These are phyloP conservation scores for Nicotiana tabacum DNA, from an alignment of 257 asterid species.

Conservation along the genomic window DNA sequence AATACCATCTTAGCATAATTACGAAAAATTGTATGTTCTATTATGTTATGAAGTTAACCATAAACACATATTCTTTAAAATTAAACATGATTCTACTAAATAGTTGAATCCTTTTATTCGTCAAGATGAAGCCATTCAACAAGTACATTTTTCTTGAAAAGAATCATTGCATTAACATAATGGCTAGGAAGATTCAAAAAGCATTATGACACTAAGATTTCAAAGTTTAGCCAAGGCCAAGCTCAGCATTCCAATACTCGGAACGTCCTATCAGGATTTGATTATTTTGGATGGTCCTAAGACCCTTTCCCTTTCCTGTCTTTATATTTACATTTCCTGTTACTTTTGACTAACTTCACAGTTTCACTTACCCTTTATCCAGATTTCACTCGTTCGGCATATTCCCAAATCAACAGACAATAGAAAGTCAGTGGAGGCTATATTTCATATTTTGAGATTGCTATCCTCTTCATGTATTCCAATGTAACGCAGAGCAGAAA, in stretches of 20 bases:
- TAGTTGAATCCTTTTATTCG: neutral
- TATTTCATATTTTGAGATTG: neutral
- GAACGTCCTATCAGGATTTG: neutral
- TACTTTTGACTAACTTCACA: neutral
- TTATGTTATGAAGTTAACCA: no score
- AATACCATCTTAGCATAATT: no score
- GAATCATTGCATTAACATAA: neutral
- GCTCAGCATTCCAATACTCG: neutral
- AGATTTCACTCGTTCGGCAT: neutral
- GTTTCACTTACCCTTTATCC: neutral
- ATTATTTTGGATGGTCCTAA: neutral
- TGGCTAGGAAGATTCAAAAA: neutral
- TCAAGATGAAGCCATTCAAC: neutral
- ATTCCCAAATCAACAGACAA: neutral
- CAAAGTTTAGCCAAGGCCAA: neutral
- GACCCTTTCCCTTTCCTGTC: neutral
- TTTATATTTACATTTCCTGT: neutral
- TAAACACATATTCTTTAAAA: no score
- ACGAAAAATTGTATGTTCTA: no score
- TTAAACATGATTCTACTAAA: neutral
- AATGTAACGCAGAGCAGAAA: neutral
- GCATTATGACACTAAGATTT: neutral
- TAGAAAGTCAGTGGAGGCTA: neutral
- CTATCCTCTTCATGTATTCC: neutral
- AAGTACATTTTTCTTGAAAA: neutral